Conservation (phyloP, 345 rosid genomes). For the Erysimum cheiranthoides region DNA sequence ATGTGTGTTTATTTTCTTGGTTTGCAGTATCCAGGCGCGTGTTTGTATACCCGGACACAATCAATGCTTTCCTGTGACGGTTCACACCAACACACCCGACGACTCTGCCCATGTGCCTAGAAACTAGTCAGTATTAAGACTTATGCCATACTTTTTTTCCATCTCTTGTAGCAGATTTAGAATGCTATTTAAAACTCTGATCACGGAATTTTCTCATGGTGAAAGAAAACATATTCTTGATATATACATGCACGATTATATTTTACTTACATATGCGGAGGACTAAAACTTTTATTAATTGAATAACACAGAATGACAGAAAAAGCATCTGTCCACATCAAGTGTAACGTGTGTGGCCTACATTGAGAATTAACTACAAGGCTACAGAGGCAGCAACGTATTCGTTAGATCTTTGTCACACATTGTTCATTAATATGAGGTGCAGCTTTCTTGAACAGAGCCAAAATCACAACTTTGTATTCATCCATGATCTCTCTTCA, state of each 20-base stretch:
- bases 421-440: slow-evolving; percentile 18
- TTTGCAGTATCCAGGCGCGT: slow-evolving; percentile 87
- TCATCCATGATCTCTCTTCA: slow-evolving; percentile 9
- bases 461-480: slow-evolving; percentile 39
- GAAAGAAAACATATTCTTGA: slow-evolving; percentile 3
- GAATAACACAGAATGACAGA: slow-evolving; percentile 26
- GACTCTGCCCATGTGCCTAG: slow-evolving; percentile 96
- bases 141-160: neutral
- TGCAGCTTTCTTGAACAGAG: slow-evolving; percentile 33
- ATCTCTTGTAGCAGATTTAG: neutral
- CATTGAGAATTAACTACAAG: slow-evolving; percentile 33
- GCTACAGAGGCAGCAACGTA: slow-evolving; percentile 42
- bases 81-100: slow-evolving; percentile 74
- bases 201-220: slow-evolving; percentile 19
- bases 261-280: neutral
- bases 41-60: slow-evolving; percentile 75
- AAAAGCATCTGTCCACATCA: slow-evolving; percentile 21
- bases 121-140: slow-evolving; percentile 46
- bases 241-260: neutral
- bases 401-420: slow-evolving; percentile 39
- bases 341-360: slow-evolving; percentile 40
- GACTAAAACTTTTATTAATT: slow-evolving; percentile 23
- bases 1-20: slow-evolving; percentile 1
- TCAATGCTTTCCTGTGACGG: slow-evolving; percentile 89
- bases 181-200: slow-evolving; percentile 8